Evolutionary conservation across 352 stramenopile species (phyloP), one percentile per base, ranked within the genome.

Genomic region (Globisporangium iwayamae): DNA sequence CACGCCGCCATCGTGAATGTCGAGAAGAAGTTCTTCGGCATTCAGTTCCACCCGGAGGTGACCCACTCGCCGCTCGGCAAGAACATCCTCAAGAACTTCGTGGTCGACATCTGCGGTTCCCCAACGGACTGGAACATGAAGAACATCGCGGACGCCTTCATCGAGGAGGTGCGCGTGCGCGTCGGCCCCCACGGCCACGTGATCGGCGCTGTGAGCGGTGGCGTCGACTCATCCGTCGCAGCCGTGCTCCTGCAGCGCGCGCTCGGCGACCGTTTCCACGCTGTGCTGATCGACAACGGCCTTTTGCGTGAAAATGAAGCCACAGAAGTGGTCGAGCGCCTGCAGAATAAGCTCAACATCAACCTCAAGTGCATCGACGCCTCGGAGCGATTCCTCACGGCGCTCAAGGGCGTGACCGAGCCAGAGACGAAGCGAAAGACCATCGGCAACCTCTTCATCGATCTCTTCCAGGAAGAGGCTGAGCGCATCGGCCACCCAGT

Each of bases 221-320:
- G 98, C 18, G 98, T 99, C 18, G 98, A 99, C 85, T 99, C 94
- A 25, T 99, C 97, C 13, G 97, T 99, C 5, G 97, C 97, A 16
- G 97, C 97, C 47, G 96, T 99, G 60, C 79, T 99, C 32, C 89
- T 99, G 66, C 97, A 98, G 65, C 84, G 90, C 55, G 98, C 97
- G 50, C 98, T 99, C 43, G 96, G 96, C 41, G 87, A 99, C 79
- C 85, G 96, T 46, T 99, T 99, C 78, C 97, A 99, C 83, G 97
- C 97, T n/a, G 93, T 99, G 41, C 79, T 99, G 51, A 98, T 99
- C n/a, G 98, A 99, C 85, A 99, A 99, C 74, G 98, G 97, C 0
- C 96, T 98, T 47, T 75, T 99, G 56, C 87, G 98, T 50, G 88
- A 98, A 75, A 91, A 99, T 73, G 98, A 99, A 77, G 87, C 96